Evolutionary conservation across 768 basidiomycete genomes (phyloP).

Genomic region (Podaxis sp.): DNA sequence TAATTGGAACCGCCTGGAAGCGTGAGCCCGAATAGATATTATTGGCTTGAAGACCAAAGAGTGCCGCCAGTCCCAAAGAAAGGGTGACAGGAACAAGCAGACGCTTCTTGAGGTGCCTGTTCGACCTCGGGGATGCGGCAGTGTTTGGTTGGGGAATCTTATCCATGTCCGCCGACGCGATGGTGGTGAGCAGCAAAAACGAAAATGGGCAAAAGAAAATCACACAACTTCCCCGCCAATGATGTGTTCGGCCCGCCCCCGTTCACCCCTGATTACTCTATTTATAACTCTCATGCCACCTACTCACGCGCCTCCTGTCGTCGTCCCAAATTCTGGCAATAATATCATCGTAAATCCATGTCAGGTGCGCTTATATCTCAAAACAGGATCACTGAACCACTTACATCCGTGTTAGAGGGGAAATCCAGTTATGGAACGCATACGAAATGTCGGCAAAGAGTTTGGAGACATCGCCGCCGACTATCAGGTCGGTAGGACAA

Average conservation of each 20-base stretch:
- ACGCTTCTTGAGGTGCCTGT: conserved; percentile 11
- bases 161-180: conserved; percentile 22
- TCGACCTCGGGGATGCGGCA: not conserved
- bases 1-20: conserved; percentile 29
- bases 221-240: not conserved
- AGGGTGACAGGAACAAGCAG: conserved; percentile 21
- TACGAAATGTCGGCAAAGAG: conserved; percentile 89
- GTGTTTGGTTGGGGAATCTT: conserved; percentile 28
- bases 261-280: conserved; percentile 13
- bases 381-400: not conserved
- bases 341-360: conserved; percentile 62
- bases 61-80: conserved; percentile 15
- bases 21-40: not conserved
- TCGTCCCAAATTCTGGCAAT: conserved; percentile 63
- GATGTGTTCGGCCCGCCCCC: not conserved
- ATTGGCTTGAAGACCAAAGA: not conserved
- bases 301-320: conserved; percentile 47
- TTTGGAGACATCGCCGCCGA: conserved; percentile 93
- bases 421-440: conserved; percentile 85
- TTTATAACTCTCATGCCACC: conserved; percentile 23
- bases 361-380: conserved; percentile 42
- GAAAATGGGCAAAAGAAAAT: not conserved
- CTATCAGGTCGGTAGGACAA: conserved; percentile 94
- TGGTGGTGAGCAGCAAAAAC: conserved; percentile 16
- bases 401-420: conserved; percentile 52